Base-by-base conservation (phyloP, 495 filamentous ascomycete species). In the Durotheca rogersii region DNA sequence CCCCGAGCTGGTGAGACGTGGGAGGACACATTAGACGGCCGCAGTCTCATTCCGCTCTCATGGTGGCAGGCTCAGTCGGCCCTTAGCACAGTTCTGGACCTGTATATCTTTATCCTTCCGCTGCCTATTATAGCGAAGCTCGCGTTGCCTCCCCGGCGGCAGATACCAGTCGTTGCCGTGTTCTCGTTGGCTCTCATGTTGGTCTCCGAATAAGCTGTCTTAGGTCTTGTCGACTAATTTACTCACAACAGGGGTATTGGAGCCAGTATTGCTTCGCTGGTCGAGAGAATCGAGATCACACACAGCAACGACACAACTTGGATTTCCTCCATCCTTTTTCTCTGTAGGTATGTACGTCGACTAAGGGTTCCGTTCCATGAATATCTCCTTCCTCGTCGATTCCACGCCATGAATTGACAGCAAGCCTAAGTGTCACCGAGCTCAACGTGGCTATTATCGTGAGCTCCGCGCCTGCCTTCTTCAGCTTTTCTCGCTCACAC, bases 91-190 rank as follows among this genome's bases (percentile, higher is more conserved):
- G n/a, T n/a, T n/a, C n/a, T n/a, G 17, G 47, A 51, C 30, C 17
- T 51, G 7, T 51, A 51, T n/a, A 51, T 51, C 25, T 19, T 51
- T 30, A 32, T 51, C 6, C 15, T 51, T 6, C 47, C 47, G 4
- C 12, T 39, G 17, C 40, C 40, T 11, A 43, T 43, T 21, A 10
- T 43, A 17, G 14, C 21, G 20, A 43, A 43, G 40, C 40, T 43
- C 40, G 29, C 21, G n/a, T 43, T 23, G 19, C 6, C 40, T 23
- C 29, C 7, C 29, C 40, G 11, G 29, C n/a, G 15, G 15, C 6
- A 29, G 14, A 27, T 43, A 16, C 40, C 25, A 29, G 40, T 43
- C n/a, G n/a, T n/a, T n/a, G n/a, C n/a, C n/a, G n/a, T n/a, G n/a
- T n/a, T n/a, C n/a, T n/a, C n/a, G n/a, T n/a, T n/a, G n/a, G n/a